These are phyloP conservation scores for Rhodofomes roseus DNA, from an alignment of 1,284 basidiomycete genomes.

Conservation along the genomic window DNA sequence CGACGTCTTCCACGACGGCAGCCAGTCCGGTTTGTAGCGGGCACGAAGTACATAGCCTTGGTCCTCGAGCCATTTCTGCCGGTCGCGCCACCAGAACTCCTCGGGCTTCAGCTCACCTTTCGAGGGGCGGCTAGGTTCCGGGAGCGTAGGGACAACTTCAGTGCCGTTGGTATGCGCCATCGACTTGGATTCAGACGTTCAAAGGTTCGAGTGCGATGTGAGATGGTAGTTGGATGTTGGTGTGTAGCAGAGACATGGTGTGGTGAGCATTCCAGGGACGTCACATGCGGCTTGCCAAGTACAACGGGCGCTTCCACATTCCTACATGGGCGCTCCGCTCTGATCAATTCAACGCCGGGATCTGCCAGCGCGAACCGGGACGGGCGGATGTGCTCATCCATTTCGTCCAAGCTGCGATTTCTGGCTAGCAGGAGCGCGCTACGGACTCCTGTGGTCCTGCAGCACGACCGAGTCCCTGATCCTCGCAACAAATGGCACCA, in stretches of 20 bases:
- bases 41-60: slow-evolving; percentile 14
- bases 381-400: too few relatives aligned
- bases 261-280: too few relatives aligned
- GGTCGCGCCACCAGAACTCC: slow-evolving; percentile 8
- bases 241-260: neutral
- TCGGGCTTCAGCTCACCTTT: neutral
- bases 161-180: neutral
- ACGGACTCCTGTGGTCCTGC: too few relatives aligned
- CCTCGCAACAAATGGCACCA: slow-evolving; percentile 11
- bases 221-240: neutral
- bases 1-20: slow-evolving; percentile 23
- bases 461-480: neutral
- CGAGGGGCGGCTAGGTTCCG: neutral
- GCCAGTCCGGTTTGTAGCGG: slow-evolving; percentile 13
- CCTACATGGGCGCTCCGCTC: too few relatives aligned
- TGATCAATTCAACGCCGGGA: too few relatives aligned
- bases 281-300: too few relatives aligned
- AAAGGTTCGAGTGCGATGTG: neutral
- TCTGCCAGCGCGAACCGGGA: too few relatives aligned
- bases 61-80: slow-evolving; percentile 10
- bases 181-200: neutral
- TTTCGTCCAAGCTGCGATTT: too few relatives aligned
- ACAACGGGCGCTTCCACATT: too few relatives aligned
- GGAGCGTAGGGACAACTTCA: neutral
- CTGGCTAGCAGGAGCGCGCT: too few relatives aligned